A percentile compares a stretch with the other conserved stretches of the same genome.
These are phyloP conservation scores for Mycena haematopus DNA, from an alignment of 768 basidiomycete species.

Conservation along the genomic window DNA sequence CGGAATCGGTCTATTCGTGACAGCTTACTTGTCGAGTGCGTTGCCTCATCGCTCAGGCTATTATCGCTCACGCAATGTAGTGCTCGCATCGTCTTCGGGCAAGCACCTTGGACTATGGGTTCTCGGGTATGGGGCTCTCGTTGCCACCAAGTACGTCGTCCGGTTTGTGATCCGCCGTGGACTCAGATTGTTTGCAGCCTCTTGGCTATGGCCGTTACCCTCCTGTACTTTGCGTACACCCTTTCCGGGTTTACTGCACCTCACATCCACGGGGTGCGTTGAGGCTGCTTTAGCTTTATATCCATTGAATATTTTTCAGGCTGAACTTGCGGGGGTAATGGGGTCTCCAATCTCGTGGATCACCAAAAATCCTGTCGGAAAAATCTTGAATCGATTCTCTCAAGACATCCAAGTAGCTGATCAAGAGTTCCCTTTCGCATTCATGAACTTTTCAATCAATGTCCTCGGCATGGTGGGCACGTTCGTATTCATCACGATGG, in stretches of 20 bases:
- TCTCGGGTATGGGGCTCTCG: conserved; percentile 17
- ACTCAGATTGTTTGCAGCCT: conserved; percentile 5
- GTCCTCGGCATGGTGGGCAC: conserved; percentile 8
- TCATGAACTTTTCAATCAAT: conserved; percentile 14
- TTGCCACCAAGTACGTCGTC: conserved; percentile 4
- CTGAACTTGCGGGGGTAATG: conserved; percentile 18
- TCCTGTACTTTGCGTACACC: conserved; percentile 5
- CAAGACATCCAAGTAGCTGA: conserved; percentile 23
- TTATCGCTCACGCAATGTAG: not conserved
- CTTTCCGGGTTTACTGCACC: conserved; percentile 16
- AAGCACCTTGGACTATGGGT: conserved; percentile 23
- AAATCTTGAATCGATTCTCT: conserved; percentile 25
- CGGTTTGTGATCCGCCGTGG: not conserved
- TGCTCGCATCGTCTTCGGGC: conserved; percentile 14
- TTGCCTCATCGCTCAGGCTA: not conserved
- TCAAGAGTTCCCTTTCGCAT: conserved; percentile 22
- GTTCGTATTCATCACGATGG: conserved; percentile 20
- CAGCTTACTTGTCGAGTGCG: conserved; percentile 16
- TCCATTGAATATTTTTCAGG: not conserved
- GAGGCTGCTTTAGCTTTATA: not conserved
- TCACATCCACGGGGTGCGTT: conserved; percentile 11
- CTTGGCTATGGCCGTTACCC: not conserved
- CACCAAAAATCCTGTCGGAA: conserved; percentile 20
- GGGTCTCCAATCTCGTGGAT: conserved; percentile 24
- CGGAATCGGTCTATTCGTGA: conserved; percentile 1